These are phyloP conservation scores for Cercospora janseana DNA, from an alignment of 2,329 filamentous ascomycete species.

Conservation along the genomic window DNA sequence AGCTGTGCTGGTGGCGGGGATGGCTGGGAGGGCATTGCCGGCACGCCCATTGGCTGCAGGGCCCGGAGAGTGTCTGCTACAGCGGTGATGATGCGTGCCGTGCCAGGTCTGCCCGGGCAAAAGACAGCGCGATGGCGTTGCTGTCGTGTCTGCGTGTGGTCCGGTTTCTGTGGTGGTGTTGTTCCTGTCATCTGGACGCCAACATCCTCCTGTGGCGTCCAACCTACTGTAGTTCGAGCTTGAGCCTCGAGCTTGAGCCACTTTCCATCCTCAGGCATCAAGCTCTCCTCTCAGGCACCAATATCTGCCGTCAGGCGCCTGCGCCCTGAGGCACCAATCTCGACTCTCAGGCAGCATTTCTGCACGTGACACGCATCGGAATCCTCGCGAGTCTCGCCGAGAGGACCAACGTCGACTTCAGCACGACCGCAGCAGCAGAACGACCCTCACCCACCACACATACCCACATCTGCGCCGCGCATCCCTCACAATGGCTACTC, in stretches of 20 bases:
- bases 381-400: neutral
- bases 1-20: slow-evolving; percentile 8
- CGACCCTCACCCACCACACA: slow-evolving; percentile 3
- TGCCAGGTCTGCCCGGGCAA: neutral
- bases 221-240: no score
- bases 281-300: no score
- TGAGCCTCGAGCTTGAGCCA: no score
- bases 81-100: slow-evolving; percentile 1
- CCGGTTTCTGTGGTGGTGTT: neutral
- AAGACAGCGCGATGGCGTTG: neutral
- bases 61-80: neutral
- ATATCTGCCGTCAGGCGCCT: no score
- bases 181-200: neutral
- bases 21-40: slow-evolving; percentile 5
- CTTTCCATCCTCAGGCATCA: slow-evolving; percentile 1
- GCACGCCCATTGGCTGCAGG: slow-evolving; percentile 1
- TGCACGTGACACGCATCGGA: slow-evolving; percentile 2
- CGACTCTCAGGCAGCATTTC: no score
- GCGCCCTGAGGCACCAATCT: neutral
- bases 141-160: neutral
- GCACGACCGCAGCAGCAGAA: slow-evolving; percentile 5
- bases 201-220: no score
- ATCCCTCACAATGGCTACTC: slow-evolving; percentile 31
- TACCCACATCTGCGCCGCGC: slow-evolving; percentile 1
- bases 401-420: slow-evolving; percentile 9